Conservation (phyloP, 1,284 basidiomycete species). For the Earliella scabrosa region DNA sequence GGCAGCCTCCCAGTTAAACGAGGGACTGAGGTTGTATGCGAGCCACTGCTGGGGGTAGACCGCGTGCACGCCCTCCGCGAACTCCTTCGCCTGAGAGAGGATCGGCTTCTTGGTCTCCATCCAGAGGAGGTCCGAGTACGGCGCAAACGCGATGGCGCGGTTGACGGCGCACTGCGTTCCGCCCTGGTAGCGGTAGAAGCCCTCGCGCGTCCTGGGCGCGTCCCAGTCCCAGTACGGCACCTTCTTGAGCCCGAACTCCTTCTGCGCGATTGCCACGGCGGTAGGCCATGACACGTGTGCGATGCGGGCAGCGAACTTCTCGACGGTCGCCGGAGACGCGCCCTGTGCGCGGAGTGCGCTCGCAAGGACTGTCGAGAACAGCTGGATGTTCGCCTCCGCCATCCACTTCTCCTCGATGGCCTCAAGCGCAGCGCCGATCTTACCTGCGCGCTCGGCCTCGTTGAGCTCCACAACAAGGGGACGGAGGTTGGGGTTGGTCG, state of each 20-base stretch:
- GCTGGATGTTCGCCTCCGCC: slow-evolving; percentile 72
- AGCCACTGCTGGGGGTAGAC: slow-evolving; percentile 89
- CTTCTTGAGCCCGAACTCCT: slow-evolving; percentile 76
- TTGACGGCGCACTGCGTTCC: slow-evolving; percentile 95
- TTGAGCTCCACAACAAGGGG: slow-evolving; percentile 85
- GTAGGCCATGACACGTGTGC: slow-evolving; percentile 70
- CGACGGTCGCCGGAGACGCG: slow-evolving; percentile 46
- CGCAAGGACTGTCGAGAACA: slow-evolving; percentile 80
- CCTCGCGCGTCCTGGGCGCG: slow-evolving; percentile 91
- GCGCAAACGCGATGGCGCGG: slow-evolving; percentile 92
- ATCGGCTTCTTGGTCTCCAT: slow-evolving; percentile 99
- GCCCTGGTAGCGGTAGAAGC: slow-evolving; percentile 96
- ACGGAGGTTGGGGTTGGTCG: slow-evolving; percentile 71
- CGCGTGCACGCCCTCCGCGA: slow-evolving; percentile 86
- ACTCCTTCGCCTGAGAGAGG: slow-evolving; percentile 91
- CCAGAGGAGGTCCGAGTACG: slow-evolving; percentile 92
- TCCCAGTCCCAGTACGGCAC: slow-evolving; percentile 94
- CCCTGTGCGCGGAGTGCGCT: slow-evolving; percentile 75
- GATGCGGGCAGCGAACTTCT: slow-evolving; percentile 65
- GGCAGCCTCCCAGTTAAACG: slow-evolving; percentile 93
- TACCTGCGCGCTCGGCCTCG: slow-evolving; percentile 82
- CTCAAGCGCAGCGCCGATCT: slow-evolving; percentile 82
- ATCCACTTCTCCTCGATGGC: slow-evolving; percentile 91
- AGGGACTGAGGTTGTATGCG: slow-evolving; percentile 92
- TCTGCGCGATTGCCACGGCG: slow-evolving; percentile 80